Conservation (phyloP, 768 basidiomycete genomes). For the Mrakia frigida region DNA sequence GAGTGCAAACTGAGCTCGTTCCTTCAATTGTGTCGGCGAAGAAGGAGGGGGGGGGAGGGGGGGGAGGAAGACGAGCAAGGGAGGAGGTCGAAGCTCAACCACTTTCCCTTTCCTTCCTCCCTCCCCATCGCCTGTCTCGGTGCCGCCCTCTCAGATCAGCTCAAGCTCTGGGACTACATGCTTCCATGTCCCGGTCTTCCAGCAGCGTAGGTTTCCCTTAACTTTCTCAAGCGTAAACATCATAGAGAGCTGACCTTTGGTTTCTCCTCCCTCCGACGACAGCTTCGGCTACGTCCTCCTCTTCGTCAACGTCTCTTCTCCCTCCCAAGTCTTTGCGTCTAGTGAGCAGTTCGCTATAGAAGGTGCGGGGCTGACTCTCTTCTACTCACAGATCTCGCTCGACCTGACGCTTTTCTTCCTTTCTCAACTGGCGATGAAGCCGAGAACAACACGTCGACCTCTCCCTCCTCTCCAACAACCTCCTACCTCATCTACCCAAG, state of each 20-base stretch:
- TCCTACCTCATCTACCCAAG: background rate
- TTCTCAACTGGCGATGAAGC: background rate
- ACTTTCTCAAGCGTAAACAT: no score
- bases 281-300: background rate
- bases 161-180: background rate
- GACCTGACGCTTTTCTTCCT: no score
- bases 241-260: background rate
- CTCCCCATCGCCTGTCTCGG: no score
- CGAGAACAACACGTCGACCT: background rate
- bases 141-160: background rate
- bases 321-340: background rate
- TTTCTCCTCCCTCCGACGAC: no score
- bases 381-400: background rate
- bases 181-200: background rate
- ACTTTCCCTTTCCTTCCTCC: background rate
- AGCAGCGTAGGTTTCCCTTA: background rate
- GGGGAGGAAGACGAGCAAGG: no score
- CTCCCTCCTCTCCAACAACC: background rate
- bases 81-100: background rate
- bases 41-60: background rate
- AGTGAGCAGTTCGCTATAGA: background rate
- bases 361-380: background rate
- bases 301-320: constrained; percentile 5
- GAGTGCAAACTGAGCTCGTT: background rate
- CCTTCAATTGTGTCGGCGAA: no score